phyloP scores from a whole-genome alignment of 495 filamentous ascomycete genomes.

The Penicillium cosmopolitanum region DNA sequence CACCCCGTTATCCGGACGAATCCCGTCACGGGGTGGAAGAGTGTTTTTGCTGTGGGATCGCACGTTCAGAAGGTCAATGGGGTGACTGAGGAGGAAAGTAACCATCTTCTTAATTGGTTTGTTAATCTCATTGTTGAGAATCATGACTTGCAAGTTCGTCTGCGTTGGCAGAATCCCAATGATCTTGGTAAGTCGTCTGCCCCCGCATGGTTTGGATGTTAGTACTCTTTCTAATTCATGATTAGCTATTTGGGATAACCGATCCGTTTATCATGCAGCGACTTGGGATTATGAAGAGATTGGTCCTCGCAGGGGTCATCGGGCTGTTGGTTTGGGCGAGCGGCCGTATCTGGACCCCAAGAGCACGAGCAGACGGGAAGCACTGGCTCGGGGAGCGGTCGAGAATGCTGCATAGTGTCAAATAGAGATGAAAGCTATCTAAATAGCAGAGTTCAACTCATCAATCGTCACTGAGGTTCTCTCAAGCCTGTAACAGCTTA shows the following conservation, averaged over 20 bases:
- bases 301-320: constrained; percentile 59
- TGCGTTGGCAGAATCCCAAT: constrained; percentile 62
- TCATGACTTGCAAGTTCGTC: constrained; percentile 78
- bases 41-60: constrained; percentile 65
- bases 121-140: constrained; percentile 68
- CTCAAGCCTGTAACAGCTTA: no score
- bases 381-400: constrained; percentile 26
- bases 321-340: constrained; percentile 70
- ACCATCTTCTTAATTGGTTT: constrained; percentile 66
- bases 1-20: constrained; percentile 82
- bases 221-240: constrained; percentile 1
- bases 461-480: no score
- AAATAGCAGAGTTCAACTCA: no score
- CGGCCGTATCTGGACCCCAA: constrained; percentile 65
- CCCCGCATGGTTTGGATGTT: background rate
- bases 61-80: constrained; percentile 68
- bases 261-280: constrained; percentile 69
- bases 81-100: constrained; percentile 65
- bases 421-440: no score
- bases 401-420: background rate
- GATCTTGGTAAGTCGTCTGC: constrained; percentile 48
- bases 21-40: constrained; percentile 83
- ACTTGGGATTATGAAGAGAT: constrained; percentile 69
- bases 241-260: constrained; percentile 79
- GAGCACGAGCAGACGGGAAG: constrained; percentile 49